Evolutionary conservation across 129 eudicot genomes (phyloP).

Genomic region (Escallonia herrerae): DNA sequence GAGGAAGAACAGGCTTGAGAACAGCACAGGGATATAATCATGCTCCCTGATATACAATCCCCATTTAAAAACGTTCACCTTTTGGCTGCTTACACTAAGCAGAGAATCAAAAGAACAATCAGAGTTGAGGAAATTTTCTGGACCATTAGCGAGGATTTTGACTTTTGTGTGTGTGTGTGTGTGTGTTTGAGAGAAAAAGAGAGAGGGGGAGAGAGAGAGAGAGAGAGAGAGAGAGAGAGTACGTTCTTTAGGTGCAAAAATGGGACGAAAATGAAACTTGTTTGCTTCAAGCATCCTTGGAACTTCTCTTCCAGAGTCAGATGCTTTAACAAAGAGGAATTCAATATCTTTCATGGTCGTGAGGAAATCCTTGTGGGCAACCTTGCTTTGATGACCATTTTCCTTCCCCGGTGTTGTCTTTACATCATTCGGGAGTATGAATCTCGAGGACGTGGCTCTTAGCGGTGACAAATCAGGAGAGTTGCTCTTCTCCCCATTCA

Average conservation of each 20-base stretch:
- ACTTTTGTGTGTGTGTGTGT: no score
- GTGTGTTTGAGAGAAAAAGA: no score
- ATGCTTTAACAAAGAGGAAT: constrained; percentile 63
- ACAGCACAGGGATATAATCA: not conserved
- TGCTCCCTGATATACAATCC: not conserved
- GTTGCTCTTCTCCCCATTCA: constrained; percentile 33
- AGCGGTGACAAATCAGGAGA: constrained; percentile 74
- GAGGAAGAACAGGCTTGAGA: no score
- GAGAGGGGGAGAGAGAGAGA: no score
- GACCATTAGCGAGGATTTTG: no score
- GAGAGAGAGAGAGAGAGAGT: constrained; percentile 22
- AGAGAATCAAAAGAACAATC: no score
- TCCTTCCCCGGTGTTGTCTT: constrained; percentile 38
- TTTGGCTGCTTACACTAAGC: no score
- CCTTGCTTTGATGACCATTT: constrained; percentile 38
- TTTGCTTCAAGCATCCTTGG: constrained; percentile 97
- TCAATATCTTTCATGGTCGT: constrained; percentile 82
- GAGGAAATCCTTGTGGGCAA: constrained; percentile 62
- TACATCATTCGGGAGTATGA: constrained; percentile 33
- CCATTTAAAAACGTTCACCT: not conserved
- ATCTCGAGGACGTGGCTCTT: constrained; percentile 44
- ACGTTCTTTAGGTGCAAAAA: constrained; percentile 72
- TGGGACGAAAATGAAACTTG: constrained; percentile 88
- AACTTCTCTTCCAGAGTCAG: constrained; percentile 88
- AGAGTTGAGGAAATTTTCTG: not conserved